Percentiles rank a stretch among this genome's conserved stretches.
Evolutionary conservation across 2,329 filamentous ascomycete species (phyloP).

Genomic region (Didymella glomerata): DNA sequence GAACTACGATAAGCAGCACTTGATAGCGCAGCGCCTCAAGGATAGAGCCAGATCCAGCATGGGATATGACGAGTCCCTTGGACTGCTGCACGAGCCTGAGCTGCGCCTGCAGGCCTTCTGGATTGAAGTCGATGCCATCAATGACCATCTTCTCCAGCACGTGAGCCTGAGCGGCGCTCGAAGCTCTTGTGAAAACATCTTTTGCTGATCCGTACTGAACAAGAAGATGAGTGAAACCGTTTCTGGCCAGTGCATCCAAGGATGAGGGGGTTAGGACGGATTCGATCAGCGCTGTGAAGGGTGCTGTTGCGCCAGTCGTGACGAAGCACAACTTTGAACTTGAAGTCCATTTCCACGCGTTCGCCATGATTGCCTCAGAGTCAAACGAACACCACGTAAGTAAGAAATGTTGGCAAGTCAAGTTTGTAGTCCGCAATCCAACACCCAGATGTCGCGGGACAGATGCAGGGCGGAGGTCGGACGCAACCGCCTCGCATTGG

Average conservation of each 20-base stretch:
- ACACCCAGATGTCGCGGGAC: conserved; percentile 1
- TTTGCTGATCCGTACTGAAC: conserved; percentile 81
- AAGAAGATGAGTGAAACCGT: conserved; percentile 74
- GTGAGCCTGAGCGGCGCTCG: conserved; percentile 25
- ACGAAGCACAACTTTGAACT: conserved; percentile 72
- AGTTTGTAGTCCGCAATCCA: not conserved
- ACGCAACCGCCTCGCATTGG: conserved; percentile 29
- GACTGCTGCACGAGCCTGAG: conserved; percentile 64
- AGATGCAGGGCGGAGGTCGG: conserved; percentile 35
- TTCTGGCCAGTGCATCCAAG: conserved; percentile 64
- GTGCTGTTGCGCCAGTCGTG: conserved; percentile 90
- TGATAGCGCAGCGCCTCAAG: conserved; percentile 79
- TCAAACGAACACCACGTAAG: not conserved
- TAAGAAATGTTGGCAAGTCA: not conserved
- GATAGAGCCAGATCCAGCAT: conserved; percentile 91
- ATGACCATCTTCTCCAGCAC: conserved; percentile 51
- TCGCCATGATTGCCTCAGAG: conserved; percentile 23
- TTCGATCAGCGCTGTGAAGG: conserved; percentile 76
- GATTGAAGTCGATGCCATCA: conserved; percentile 72
- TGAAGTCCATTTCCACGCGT: conserved; percentile 33
- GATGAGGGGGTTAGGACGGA: conserved; percentile 71
- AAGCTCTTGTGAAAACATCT: conserved; percentile 58
- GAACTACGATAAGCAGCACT: conserved; percentile 85
- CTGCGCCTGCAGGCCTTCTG: conserved; percentile 64
- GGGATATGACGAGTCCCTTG: conserved; percentile 82